phyloP scores from a whole-genome alignment of 305 asterid genomes.

The Fraxinus latifolia region DNA sequence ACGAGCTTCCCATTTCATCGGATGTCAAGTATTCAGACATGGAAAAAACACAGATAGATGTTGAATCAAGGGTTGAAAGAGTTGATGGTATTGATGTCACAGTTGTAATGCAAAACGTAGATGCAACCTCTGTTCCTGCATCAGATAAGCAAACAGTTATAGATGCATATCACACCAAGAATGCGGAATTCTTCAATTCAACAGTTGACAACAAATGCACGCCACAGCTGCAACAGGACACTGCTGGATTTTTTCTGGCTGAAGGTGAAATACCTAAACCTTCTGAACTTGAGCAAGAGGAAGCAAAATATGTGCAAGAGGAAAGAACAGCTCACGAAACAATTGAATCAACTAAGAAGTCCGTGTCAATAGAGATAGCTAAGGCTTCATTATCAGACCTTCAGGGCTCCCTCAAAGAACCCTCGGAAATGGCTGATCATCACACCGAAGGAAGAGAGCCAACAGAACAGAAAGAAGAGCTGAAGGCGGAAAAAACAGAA shows the following conservation, averaged over 20 bases:
- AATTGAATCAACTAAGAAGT: conserved; percentile 17
- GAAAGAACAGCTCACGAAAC: conserved; percentile 24
- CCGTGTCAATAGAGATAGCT: conserved; percentile 29
- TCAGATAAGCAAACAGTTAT: conserved; percentile 29
- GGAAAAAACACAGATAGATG: conserved; percentile 25
- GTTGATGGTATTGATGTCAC: neutral
- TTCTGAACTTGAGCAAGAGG: conserved; percentile 25
- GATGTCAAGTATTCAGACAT: conserved; percentile 18
- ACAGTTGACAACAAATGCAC: conserved; percentile 26
- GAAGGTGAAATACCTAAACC: conserved; percentile 26
- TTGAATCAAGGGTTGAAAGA: conserved; percentile 8
- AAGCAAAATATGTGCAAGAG: conserved; percentile 23
- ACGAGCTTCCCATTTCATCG: conserved; percentile 20
- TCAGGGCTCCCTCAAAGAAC: conserved; percentile 30
- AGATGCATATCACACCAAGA: conserved; percentile 25
- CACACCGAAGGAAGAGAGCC: conserved; percentile 26
- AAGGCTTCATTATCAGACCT: conserved; percentile 32
- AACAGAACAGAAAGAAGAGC: conserved; percentile 28
- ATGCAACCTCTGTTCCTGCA: conserved; percentile 17
- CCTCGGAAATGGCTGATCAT: conserved; percentile 25
- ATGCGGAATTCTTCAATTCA: conserved; percentile 15
- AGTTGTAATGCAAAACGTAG: conserved; percentile 7
- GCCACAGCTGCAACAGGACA: conserved; percentile 13
- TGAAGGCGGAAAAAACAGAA: conserved; percentile 29
- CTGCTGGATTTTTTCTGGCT: conserved; percentile 21